A percentile compares a stretch with the other conserved stretches of the same genome.
These are phyloP conservation scores for Penicillium brevicompactum DNA, from an alignment of 2,329 filamentous ascomycete species.

Conservation along the genomic window DNA sequence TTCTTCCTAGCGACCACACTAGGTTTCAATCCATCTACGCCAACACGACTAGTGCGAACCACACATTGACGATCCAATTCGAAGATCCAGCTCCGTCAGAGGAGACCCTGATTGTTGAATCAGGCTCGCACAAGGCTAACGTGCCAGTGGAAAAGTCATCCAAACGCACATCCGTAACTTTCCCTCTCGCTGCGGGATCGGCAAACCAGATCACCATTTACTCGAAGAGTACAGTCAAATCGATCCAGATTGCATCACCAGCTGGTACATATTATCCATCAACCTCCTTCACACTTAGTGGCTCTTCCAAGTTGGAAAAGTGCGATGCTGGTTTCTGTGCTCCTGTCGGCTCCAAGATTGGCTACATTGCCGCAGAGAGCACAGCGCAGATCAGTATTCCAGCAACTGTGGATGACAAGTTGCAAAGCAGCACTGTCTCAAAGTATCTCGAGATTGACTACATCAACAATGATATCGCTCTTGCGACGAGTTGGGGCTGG, in stretches of 20 bases:
- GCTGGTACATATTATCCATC: slow-evolving; percentile 46
- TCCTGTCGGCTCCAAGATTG: slow-evolving; percentile 49
- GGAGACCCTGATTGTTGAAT: slow-evolving; percentile 8
- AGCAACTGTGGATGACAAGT: slow-evolving; percentile 22
- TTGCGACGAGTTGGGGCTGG: slow-evolving; percentile 45
- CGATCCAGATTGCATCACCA: slow-evolving; percentile 24
- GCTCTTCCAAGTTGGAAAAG: slow-evolving; percentile 35
- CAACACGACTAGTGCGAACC: slow-evolving; percentile 28
- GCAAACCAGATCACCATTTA: slow-evolving; percentile 30
- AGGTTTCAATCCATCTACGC: slow-evolving; percentile 30
- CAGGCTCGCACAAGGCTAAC: slow-evolving; percentile 1
- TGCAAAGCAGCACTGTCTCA: slow-evolving; percentile 13
- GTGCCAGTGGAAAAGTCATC: slow-evolving; percentile 9
- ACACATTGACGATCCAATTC: slow-evolving; percentile 26
- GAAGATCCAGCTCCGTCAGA: background rate
- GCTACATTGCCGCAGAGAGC: slow-evolving; percentile 36
- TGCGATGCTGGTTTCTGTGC: slow-evolving; percentile 46
- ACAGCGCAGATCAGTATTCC: slow-evolving; percentile 41
- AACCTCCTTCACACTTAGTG: slow-evolving; percentile 39
- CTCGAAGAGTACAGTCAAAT: slow-evolving; percentile 14
- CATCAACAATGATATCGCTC: slow-evolving; percentile 56
- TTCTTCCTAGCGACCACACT: slow-evolving; percentile 2
- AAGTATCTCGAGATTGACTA: slow-evolving; percentile 53
- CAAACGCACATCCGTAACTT: slow-evolving; percentile 7
- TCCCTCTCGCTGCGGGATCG: slow-evolving; percentile 25